Evolutionary conservation across 148 eudicot genomes (phyloP).

Genomic region (Rhododendron simsii): DNA sequence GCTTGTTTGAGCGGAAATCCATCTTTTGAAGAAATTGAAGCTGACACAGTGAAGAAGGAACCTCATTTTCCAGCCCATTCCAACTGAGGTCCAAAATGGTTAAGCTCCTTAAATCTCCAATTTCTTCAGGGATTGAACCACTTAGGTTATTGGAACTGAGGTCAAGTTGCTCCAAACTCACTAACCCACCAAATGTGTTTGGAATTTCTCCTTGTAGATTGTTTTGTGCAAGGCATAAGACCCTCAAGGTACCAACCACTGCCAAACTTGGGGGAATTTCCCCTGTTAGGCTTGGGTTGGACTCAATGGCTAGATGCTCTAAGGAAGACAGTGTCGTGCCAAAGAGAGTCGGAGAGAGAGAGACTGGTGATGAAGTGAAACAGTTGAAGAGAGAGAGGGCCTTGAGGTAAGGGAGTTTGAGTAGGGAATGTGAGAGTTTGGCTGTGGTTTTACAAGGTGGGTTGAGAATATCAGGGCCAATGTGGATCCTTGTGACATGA

Average conservation of each 20-base stretch:
- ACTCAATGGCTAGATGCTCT: constrained; percentile 36
- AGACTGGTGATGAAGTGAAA: constrained; percentile 28
- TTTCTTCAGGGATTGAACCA: constrained; percentile 38
- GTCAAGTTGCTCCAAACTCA: constrained; percentile 44
- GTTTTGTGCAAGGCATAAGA: constrained; percentile 34
- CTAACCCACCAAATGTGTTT: constrained; percentile 27
- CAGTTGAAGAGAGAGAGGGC: constrained; percentile 46
- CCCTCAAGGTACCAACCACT: constrained; percentile 17
- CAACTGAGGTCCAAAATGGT: constrained; percentile 41
- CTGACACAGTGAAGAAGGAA: constrained; percentile 30
- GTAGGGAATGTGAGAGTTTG: constrained; percentile 25
- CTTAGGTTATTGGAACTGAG: constrained; percentile 40
- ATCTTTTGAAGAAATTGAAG: constrained; percentile 39
- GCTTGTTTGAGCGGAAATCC: constrained; percentile 36
- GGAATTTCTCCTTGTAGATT: constrained; percentile 41
- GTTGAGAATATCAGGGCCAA: constrained; percentile 38
- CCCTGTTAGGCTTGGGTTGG: constrained; percentile 38
- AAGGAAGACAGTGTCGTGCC: constrained; percentile 17
- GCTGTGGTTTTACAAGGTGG: constrained; percentile 44
- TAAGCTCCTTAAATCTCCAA: constrained; percentile 34
- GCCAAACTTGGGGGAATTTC: constrained; percentile 30
- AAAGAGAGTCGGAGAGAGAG: constrained; percentile 19
- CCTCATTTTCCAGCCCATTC: constrained; percentile 27
- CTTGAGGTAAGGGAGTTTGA: constrained; percentile 39
- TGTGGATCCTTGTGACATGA: constrained; percentile 48